A percentile compares a stretch with the other conserved stretches of the same genome.
These are phyloP conservation scores for Rhizopus sp. DNA, from an alignment of 371 early-diverging fungal species.

Conservation along the genomic window DNA sequence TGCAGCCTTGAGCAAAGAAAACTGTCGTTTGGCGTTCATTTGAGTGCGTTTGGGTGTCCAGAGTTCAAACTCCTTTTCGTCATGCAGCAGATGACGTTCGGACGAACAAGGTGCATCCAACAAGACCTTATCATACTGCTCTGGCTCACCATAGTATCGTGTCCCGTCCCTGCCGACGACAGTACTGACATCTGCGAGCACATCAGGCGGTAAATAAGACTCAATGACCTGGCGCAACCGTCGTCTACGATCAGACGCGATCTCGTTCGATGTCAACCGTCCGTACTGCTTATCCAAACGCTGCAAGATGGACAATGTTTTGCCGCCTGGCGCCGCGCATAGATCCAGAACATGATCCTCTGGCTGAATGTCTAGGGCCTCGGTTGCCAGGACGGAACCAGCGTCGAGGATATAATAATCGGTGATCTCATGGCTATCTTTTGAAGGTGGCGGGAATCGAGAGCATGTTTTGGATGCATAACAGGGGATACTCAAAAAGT, in stretches of 20 bases:
- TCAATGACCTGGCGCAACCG: conserved; percentile 56
- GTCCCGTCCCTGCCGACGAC: conserved; percentile 63
- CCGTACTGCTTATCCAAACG: conserved; percentile 43
- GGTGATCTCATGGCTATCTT: conserved; percentile 33
- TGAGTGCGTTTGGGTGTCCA: conserved; percentile 59
- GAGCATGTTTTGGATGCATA: conserved; percentile 29
- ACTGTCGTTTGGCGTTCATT: conserved; percentile 56
- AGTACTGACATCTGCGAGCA: conserved; percentile 37
- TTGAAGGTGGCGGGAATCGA: conserved; percentile 45
- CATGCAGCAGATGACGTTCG: conserved; percentile 67
- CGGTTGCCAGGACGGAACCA: conserved; percentile 64
- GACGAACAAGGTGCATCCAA: conserved; percentile 85
- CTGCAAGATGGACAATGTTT: conserved; percentile 58
- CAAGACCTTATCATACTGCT: conserved; percentile 65
- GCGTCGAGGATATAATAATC: conserved; percentile 70
- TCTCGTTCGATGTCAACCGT: conserved; percentile 58
- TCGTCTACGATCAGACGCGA: conserved; percentile 54
- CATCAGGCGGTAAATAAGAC: conserved; percentile 55
- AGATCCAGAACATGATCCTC: conserved; percentile 80
- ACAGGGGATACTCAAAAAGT: conserved; percentile 42
- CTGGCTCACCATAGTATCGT: conserved; percentile 43
- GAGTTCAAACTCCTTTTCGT: conserved; percentile 48
- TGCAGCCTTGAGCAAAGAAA: conserved; percentile 59
- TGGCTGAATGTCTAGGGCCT: conserved; percentile 61
- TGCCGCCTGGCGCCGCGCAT: conserved; percentile 82